phyloP scores from a whole-genome alignment of 2,329 filamentous ascomycete species.

The Colletotrichum salicis region DNA sequence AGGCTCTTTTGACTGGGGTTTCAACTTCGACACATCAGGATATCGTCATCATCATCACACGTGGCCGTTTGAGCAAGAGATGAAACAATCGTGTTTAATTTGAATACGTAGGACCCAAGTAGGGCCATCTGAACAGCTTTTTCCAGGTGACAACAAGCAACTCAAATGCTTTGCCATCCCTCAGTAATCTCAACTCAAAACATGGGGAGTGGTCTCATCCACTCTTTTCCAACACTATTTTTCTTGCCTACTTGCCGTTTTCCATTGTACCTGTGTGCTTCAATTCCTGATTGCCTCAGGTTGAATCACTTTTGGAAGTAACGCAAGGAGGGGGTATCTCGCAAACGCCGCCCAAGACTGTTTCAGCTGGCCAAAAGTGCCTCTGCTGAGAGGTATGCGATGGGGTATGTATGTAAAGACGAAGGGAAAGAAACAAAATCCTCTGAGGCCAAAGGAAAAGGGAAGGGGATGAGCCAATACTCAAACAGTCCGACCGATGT shows the following conservation, averaged over 20 bases:
- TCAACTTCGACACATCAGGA: neutral
- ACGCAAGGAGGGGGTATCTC: constrained; percentile 34
- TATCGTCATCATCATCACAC: neutral
- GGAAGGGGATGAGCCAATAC: constrained; percentile 5
- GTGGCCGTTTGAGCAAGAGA: neutral
- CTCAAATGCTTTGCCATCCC: neutral
- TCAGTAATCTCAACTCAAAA: constrained; percentile 17
- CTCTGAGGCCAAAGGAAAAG: constrained; percentile 21
- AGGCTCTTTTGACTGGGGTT: neutral
- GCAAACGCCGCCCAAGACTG: constrained; percentile 26
- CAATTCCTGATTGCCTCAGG: constrained; percentile 21
- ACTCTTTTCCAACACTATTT: constrained; percentile 19
- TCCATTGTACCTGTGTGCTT: constrained; percentile 29
- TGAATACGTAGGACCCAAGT: constrained; percentile 16
- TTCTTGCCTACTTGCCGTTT: constrained; percentile 34
- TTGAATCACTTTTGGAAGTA: constrained; percentile 34
- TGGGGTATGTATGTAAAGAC: constrained; percentile 24
- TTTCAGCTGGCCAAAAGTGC: constrained; percentile 11
- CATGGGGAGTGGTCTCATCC: neutral
- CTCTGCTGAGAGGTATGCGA: neutral
- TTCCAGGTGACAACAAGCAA: constrained; percentile 3
- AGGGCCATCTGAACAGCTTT: constrained; percentile 14
- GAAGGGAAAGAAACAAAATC: constrained; percentile 26
- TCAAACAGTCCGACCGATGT: constrained; percentile 1
- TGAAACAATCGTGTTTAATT: constrained; percentile 1